A percentile compares a stretch with the other conserved stretches of the same genome.
Conservation (phyloP, 1,284 basidiomycete species). For the Tylopilus sp. region DNA sequence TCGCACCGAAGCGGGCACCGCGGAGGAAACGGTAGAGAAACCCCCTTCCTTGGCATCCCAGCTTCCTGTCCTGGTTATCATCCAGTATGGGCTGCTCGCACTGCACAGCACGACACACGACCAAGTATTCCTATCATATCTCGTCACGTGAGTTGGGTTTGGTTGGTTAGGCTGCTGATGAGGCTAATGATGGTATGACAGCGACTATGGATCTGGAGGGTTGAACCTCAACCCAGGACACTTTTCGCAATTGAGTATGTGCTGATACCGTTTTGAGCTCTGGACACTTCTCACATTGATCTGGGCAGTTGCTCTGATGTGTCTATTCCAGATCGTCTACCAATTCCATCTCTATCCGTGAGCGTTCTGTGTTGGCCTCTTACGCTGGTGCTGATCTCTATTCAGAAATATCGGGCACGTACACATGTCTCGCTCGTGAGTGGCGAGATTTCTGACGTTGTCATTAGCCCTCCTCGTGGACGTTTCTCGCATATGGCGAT, state of each 20-base stretch:
- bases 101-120: constrained; percentile 83
- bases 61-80: constrained; percentile 67
- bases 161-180: background rate
- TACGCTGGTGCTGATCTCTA: constrained; percentile 1
- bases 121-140: constrained; percentile 80
- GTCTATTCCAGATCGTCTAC: constrained; percentile 77
- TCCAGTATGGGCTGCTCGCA: constrained; percentile 78
- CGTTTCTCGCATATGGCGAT: constrained; percentile 82
- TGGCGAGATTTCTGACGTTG: constrained; percentile 13
- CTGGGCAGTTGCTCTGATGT: constrained; percentile 71
- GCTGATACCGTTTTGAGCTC: constrained; percentile 13
- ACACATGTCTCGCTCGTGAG: constrained; percentile 17
- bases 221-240: constrained; percentile 75
- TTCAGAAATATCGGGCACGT: constrained; percentile 56
- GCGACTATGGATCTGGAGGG: constrained; percentile 69
- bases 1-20: constrained; percentile 5
- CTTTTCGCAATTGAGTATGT: constrained; percentile 81
- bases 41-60: constrained; percentile 62
- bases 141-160: constrained; percentile 63
- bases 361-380: constrained; percentile 33
- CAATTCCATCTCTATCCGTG: constrained; percentile 85
- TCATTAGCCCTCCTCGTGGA: constrained; percentile 60
- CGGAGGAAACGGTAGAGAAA: constrained; percentile 32
- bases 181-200: constrained; percentile 30
- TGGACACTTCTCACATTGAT: background rate